Evolutionary conservation across 106 monocot species (phyloP), one percentile per base, ranked within the genome.

Genomic region (Iris macrosiphon): DNA sequence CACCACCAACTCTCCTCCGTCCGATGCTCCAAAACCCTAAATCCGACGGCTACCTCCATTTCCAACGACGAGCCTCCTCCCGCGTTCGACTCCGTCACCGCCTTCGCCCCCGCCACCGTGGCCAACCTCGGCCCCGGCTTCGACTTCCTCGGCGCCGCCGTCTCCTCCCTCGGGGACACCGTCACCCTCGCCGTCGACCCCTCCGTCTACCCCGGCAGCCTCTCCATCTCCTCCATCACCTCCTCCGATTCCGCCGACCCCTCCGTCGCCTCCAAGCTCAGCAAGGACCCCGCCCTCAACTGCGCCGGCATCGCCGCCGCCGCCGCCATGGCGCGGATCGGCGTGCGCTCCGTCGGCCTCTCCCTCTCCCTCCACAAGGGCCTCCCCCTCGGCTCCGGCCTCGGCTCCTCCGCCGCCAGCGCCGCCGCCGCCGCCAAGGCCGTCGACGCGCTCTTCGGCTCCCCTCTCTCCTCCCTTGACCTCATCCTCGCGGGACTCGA

Each of bases 51-150:
- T 31, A 17, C 45, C 31, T 34, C 61, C 70, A 27, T 52, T 53
- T 31, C 55, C 41, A 19, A 64, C 25, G 82, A 87, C 45, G n/a
- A n/a, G n/a, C 92, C 92, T 12, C 40, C 76, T 16, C 92, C 92
- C 2, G 45, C 45, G 9, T 66, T 75, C 67, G 31, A 27, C 23
- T 74, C 82, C 39, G 60, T 80, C 64, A 74, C 71, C n/a, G 49
- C 85, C 63, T 95, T 89, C 68, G 85, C 82, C 41, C 89, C 95
- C 6, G 85, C 95, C 31, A 89, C 95, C 21, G 82, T 85, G 41
- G 85, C 89, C 41, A 89, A 96, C 74, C 82, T 89, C 63, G 85
- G 92, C 59, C 92, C 85, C 11, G 80, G 87, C 6, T 88, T 88
- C 57, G 87, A 93, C 69, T 83, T 88, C 76, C 87, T 83, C 48